Percentiles rank a stretch among this genome's conserved stretches.
These are phyloP conservation scores for Saxophila tyrrhenica DNA, from an alignment of 495 filamentous ascomycete genomes.

Conservation along the genomic window DNA sequence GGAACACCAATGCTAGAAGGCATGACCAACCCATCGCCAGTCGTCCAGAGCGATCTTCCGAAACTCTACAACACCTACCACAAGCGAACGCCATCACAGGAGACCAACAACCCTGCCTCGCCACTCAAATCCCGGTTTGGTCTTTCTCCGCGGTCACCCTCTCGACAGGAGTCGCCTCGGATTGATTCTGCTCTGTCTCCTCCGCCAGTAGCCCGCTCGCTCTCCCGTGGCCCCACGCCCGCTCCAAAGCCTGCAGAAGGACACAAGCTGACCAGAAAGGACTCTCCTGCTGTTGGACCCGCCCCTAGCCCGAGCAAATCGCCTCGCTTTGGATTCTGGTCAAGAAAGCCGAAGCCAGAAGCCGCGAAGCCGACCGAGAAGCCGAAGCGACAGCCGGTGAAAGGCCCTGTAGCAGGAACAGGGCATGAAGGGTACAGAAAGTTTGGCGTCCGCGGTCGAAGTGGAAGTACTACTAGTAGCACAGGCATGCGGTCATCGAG, in stretches of 20 bases:
- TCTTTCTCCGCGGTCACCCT: constrained; percentile 22
- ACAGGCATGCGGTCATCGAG: constrained; percentile 46
- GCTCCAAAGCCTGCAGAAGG: constrained; percentile 7
- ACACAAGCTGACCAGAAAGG: background rate
- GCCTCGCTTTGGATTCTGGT: constrained; percentile 64
- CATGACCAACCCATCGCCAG: constrained; percentile 46
- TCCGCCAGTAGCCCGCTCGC: constrained; percentile 10
- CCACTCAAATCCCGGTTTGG: constrained; percentile 21
- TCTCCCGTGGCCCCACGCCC: constrained; percentile 22
- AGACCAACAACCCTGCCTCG: constrained; percentile 13
- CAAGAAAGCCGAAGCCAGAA: constrained; percentile 58
- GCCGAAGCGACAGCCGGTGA: constrained; percentile 48
- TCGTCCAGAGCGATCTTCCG: constrained; percentile 69
- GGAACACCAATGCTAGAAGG: constrained; percentile 58
- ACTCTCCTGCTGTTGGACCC: constrained; percentile 11
- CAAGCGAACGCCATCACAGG: constrained; percentile 25
- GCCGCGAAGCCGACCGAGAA: constrained; percentile 40
- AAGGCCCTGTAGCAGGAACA: constrained; percentile 84
- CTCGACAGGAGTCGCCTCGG: constrained; percentile 33
- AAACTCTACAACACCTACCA: constrained; percentile 36
- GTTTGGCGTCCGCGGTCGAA: constrained; percentile 51
- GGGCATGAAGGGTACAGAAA: constrained; percentile 93
- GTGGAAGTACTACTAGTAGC: constrained; percentile 40
- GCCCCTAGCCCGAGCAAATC: constrained; percentile 30
- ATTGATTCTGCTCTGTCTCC: constrained; percentile 18